A percentile compares a stretch with the other conserved stretches of the same genome.
phyloP scores from a whole-genome alignment of 202 grass and related monocot genomes.

The Digitaria exilis region DNA sequence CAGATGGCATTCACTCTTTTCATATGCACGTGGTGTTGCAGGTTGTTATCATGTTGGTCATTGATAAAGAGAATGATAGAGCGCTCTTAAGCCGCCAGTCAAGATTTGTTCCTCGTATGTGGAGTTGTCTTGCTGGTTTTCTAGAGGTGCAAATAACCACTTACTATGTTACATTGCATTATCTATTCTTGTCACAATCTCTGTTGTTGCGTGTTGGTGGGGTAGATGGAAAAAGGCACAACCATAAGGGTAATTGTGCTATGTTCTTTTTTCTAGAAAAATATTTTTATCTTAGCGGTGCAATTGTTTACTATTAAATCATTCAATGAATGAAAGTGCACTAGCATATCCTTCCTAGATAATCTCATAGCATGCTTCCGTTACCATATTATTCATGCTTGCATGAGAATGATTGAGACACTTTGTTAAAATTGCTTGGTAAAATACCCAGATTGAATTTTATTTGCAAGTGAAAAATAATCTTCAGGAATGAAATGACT shows the following conservation, averaged over 20 bases:
- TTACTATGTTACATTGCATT: background rate
- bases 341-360: background rate
- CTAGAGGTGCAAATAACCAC: slow-evolving; percentile 69
- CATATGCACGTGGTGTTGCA: slow-evolving; percentile 13
- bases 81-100: slow-evolving; percentile 84
- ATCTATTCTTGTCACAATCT: background rate
- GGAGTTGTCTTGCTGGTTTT: slow-evolving; percentile 98
- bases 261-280: background rate
- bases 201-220: too few species aligned
- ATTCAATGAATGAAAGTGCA: background rate
- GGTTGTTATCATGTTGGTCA: slow-evolving; percentile 98
- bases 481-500: background rate
- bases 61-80: slow-evolving; percentile 86
- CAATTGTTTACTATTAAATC: background rate
- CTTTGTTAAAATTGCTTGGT: background rate
- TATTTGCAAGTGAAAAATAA: background rate
- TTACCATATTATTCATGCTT: background rate
- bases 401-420: background rate
- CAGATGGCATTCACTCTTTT: background rate
- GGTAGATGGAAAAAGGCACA: background rate
- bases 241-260: background rate
- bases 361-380: slow-evolving; percentile 2
- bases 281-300: background rate
- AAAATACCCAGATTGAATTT: background rate
- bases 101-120: slow-evolving; percentile 91